Percentiles rank a stretch among this genome's conserved stretches.
Evolutionary conservation across 306 rosid genomes (phyloP).

Genomic region (Nissolia schottii): DNA sequence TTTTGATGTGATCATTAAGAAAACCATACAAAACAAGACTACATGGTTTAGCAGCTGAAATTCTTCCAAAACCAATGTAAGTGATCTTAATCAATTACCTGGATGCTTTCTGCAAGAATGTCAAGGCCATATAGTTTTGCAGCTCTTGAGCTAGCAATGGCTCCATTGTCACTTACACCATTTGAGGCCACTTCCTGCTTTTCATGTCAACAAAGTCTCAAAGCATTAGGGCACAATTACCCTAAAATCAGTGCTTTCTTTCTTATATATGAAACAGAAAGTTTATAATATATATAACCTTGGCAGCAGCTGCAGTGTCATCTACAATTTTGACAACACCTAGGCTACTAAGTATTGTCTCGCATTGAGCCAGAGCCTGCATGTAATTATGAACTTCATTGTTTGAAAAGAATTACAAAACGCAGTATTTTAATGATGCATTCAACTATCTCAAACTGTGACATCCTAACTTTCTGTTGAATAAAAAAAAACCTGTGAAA

Average conservation of each 20-base stretch:
- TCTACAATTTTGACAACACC: conserved; percentile 39
- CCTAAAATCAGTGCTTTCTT: background rate
- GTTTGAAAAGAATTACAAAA: too few relatives aligned
- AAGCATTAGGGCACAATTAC: conserved; percentile 2
- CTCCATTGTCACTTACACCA: conserved; percentile 47
- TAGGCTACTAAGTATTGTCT: conserved; percentile 37
- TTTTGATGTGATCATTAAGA: too few relatives aligned
- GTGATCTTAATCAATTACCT: conserved; percentile 38
- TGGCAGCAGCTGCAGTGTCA: conserved; percentile 71
- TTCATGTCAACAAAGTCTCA: conserved; percentile 21
- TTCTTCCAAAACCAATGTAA: background rate
- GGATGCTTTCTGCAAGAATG: conserved; percentile 49
- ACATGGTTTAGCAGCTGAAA: background rate
- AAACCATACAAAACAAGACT: too few relatives aligned
- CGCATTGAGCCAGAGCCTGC: conserved; percentile 74
- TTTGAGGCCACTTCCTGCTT: conserved; percentile 53
- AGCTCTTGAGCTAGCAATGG: conserved; percentile 72
- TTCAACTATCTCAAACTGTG: too few relatives aligned
- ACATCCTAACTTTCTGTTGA: too few relatives aligned
- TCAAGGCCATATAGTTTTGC: conserved; percentile 61
- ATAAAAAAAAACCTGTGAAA: too few relatives aligned
- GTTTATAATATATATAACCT: conserved; percentile 42
- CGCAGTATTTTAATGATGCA: too few relatives aligned
- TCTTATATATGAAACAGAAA: background rate
- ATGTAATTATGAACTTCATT: too few relatives aligned